Conservation (phyloP, 2,329 filamentous ascomycete genomes). For the Colletotrichum euphorbiae region DNA sequence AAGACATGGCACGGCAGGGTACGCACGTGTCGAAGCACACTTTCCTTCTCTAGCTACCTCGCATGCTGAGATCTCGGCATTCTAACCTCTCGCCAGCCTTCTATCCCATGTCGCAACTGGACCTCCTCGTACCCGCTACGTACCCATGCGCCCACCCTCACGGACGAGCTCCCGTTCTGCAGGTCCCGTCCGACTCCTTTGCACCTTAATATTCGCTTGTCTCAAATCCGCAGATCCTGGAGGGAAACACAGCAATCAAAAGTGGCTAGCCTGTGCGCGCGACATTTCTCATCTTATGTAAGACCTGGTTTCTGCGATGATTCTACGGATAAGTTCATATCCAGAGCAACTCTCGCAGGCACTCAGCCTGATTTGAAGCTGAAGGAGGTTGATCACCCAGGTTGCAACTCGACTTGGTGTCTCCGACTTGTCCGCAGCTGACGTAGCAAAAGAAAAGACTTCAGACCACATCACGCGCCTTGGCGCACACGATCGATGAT, state of each 20-base stretch:
- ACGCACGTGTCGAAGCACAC: slow-evolving; percentile 23
- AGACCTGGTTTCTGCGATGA: slow-evolving; percentile 6
- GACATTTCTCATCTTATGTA: slow-evolving; percentile 3
- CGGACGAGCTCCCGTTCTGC: slow-evolving; percentile 16
- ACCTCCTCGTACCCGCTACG: neutral
- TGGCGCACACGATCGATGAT: neutral
- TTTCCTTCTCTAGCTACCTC: slow-evolving; percentile 7
- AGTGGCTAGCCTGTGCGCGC: neutral
- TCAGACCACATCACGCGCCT: neutral
- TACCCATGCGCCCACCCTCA: slow-evolving; percentile 3
- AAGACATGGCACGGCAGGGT: slow-evolving; percentile 16
- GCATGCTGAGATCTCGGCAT: slow-evolving; percentile 22
- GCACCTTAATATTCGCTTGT: slow-evolving; percentile 24
- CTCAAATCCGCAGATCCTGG: slow-evolving; percentile 17
- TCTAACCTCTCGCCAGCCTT: slow-evolving; percentile 7
- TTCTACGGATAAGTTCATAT: too few species aligned
- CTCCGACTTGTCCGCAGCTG: neutral
- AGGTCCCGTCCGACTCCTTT: slow-evolving; percentile 23
- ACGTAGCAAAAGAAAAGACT: neutral
- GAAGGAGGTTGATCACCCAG: too few species aligned
- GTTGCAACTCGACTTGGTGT: neutral
- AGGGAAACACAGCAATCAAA: neutral
- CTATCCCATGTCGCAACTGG: slow-evolving; percentile 11
- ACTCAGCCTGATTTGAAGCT: too few species aligned
- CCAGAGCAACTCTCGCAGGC: too few species aligned